phyloP scores from a whole-genome alignment of 768 basidiomycete genomes.

The Suillus tomentosus region DNA sequence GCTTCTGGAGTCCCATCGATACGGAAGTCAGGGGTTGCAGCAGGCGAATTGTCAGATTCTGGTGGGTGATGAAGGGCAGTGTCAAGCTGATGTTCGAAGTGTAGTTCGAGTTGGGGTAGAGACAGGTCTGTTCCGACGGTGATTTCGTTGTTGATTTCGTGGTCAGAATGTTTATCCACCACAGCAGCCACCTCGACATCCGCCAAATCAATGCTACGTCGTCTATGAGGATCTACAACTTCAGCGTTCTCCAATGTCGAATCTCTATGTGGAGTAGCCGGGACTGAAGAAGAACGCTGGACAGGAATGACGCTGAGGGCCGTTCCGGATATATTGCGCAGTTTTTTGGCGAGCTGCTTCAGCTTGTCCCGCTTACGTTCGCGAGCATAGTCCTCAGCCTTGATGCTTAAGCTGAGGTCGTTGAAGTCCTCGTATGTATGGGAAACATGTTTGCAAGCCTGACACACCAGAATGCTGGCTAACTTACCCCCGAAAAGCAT shows the following conservation, averaged over 20 bases:
- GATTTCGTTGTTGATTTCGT: not conserved
- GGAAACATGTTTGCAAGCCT: conserved; percentile 91
- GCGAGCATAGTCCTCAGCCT: conserved; percentile 74
- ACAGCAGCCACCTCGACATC: conserved; percentile 34
- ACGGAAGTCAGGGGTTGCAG: conserved; percentile 24
- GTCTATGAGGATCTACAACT: conserved; percentile 27
- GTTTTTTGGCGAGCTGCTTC: conserved; percentile 69
- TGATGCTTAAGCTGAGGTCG: conserved; percentile 89
- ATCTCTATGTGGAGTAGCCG: conserved; percentile 40
- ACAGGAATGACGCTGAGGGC: conserved; percentile 33
- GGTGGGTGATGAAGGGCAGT: conserved; percentile 1
- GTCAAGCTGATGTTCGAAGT: conserved; percentile 4
- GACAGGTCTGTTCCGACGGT: conserved; percentile 2
- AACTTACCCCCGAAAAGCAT: conserved; percentile 90
- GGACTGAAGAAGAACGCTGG: conserved; percentile 62
- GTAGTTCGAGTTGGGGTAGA: conserved; percentile 35
- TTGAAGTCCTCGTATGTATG: conserved; percentile 93
- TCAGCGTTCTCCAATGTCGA: conserved; percentile 34
- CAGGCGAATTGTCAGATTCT: not conserved
- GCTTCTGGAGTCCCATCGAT: not conserved
- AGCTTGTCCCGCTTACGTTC: conserved; percentile 78
- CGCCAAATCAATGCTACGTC: conserved; percentile 35
- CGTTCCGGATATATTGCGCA: conserved; percentile 44
- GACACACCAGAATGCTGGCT: conserved; percentile 91
- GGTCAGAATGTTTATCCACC: not conserved